Evolutionary conservation across 495 filamentous ascomycete species (phyloP).

Genomic region (Talaromyces adpressus): DNA sequence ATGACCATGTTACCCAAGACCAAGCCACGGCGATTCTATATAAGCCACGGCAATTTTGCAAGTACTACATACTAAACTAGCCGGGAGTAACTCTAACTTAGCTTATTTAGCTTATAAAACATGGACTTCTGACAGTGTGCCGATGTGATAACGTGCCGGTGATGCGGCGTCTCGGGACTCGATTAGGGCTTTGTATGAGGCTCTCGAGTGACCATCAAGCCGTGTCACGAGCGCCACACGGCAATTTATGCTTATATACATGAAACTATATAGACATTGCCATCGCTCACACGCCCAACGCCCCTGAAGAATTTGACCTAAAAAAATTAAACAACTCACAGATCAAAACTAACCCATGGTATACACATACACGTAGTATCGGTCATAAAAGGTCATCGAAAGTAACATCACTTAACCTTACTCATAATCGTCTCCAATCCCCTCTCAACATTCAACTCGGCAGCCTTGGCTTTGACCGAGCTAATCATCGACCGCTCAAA

Average conservation of each 20-base stretch:
- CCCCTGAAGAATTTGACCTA: neutral
- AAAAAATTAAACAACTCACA: constrained; percentile 1
- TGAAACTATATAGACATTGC: neutral
- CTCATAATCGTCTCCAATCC: constrained; percentile 86
- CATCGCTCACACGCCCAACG: neutral
- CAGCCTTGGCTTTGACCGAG: constrained; percentile 76
- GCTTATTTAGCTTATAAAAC: neutral
- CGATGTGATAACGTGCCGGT: neutral
- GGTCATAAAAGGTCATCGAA: neutral
- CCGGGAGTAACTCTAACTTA: neutral
- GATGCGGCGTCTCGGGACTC: neutral
- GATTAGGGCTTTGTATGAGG: neutral
- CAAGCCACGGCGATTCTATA: neutral
- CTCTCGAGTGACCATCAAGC: neutral
- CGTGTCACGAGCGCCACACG: neutral
- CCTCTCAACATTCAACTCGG: constrained; percentile 70
- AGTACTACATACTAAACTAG: neutral
- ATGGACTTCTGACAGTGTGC: neutral
- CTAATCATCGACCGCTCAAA: constrained; percentile 88
- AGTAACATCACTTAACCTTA: constrained; percentile 57
- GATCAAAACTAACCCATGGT: no score
- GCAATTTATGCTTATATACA: constrained; percentile 4
- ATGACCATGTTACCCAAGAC: neutral
- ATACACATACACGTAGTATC: neutral
- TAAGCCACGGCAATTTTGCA: neutral